A percentile compares a stretch with the other conserved stretches of the same genome.
These are phyloP conservation scores for Dipteronia sinensis DNA, from an alignment of 345 rosid species.

Conservation along the genomic window DNA sequence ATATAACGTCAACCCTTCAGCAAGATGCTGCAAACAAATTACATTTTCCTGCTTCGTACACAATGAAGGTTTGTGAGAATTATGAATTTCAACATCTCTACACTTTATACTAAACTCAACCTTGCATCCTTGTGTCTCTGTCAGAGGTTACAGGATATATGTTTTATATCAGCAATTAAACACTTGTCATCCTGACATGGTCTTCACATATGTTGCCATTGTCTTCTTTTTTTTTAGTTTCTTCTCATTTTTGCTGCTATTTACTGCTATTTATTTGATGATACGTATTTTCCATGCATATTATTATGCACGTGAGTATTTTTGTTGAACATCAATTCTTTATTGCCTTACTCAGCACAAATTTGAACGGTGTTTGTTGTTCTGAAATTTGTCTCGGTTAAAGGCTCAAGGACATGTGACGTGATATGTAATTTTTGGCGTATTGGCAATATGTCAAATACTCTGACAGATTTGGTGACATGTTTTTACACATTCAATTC, in stretches of 20 bases:
- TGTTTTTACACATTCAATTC: background rate
- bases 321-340: background rate
- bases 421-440: background rate
- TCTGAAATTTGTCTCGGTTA: background rate
- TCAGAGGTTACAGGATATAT: background rate
- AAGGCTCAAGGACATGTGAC: background rate
- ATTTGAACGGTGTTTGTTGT: constrained; percentile 7
- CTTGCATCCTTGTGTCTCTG: background rate
- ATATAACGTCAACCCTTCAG: constrained; percentile 96
- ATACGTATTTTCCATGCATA: background rate
- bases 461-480: background rate
- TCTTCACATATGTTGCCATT: background rate
- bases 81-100: background rate
- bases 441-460: background rate
- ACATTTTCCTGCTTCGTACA: constrained; percentile 64
- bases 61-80: constrained; percentile 79
- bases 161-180: background rate
- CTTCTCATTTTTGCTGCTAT: background rate
- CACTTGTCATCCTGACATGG: background rate
- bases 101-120: background rate
- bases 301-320: background rate
- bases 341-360: background rate
- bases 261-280: background rate
- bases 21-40: constrained; percentile 97
- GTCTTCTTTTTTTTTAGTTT: background rate